Evolutionary conservation across 225 moss, liverwort and hornwort species (phyloP), one percentile per base, ranked within the genome.

Genomic region (Pseudoscleropodium purum): DNA sequence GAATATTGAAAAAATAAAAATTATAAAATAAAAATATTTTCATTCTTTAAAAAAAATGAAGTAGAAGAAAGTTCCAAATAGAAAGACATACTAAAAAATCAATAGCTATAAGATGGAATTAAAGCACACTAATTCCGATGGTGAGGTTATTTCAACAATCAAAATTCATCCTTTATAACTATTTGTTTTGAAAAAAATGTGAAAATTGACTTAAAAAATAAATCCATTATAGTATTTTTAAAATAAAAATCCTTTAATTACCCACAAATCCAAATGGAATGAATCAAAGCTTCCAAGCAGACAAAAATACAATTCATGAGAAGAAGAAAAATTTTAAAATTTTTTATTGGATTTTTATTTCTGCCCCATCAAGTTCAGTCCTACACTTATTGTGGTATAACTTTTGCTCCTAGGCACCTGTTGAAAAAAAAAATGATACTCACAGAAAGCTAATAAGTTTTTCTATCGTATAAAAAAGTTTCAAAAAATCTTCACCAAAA

Each of bases 341-440:
- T 49, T 49, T n/a, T n/a, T 68, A n/a, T 21, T 13, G 13, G 7
- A 15, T 14, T 9, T 15, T 33, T 11, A 11, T 21, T 68, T 3
- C 3, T 25, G 5, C 3, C 21, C 1, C 52, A 1, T 4, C 7
- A 2, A 11, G 0, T 41, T 41, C 0, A 39, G 2, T 41, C 25
- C 1, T 70, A 2, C 2, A 1, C 69, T 24, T 70, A 5, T 39
- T 24, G 3, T 70, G 7, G 69, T 39, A 70, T 7, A 14, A 7
- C 2, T 11, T 70, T 39, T 39, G 7, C 25, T 39, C 3, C 25
- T 1, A 8, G 0, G 4, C 14, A 70, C 2, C 24, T 25, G 25
- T 41, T 70, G 7, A 70, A 70, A 14, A 13, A 25, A 70, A 70
- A 70, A 39, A 7, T 47, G 3, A 7, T 39, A 14, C 14, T 39